A percentile compares a stretch with the other conserved stretches of the same genome.
These are phyloP conservation scores for Phytophthora niederhauseri DNA, from an alignment of 352 stramenopile species.

Conservation along the genomic window DNA sequence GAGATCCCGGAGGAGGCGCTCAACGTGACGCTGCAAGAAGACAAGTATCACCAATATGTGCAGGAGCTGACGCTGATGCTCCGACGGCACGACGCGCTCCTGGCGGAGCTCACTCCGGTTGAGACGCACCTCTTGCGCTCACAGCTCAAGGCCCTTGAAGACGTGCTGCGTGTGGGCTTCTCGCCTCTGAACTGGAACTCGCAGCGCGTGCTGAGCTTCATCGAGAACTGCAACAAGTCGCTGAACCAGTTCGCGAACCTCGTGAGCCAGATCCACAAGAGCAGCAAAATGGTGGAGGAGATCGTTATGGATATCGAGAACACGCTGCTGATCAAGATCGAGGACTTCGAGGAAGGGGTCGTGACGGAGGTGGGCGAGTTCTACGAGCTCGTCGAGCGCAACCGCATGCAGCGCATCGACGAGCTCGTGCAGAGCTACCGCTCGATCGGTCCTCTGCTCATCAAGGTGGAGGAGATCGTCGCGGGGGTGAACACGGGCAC, in stretches of 20 bases:
- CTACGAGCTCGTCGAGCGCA: conserved; percentile 94
- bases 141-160: conserved; percentile 91
- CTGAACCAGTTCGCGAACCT: conserved; percentile 95
- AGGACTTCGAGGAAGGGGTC: conserved; percentile 89
- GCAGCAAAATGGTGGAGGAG: conserved; percentile 95
- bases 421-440: conserved; percentile 94
- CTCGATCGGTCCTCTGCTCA: conserved; percentile 92
- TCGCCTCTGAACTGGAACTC: conserved; percentile 98
- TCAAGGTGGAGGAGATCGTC: conserved; percentile 97
- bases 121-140: conserved; percentile 90
- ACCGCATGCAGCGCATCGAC: conserved; percentile 91
- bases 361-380: conserved; percentile 94
- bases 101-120: conserved; percentile 87
- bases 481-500: conserved; percentile 93
- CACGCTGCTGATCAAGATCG: conserved; percentile 93
- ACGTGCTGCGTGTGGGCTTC: conserved; percentile 90
- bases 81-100: conserved; percentile 87
- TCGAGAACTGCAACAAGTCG: conserved; percentile 93
- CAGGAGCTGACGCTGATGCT: conserved; percentile 94
- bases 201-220: conserved; percentile 95
- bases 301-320: conserved; percentile 92
- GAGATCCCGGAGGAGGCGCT: conserved; percentile 94
- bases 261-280: conserved; percentile 96
- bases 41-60: conserved; percentile 96
- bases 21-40: conserved; percentile 96